Base-by-base conservation (phyloP, 257 asterid genomes). In the Linaria vulgaris region DNA sequence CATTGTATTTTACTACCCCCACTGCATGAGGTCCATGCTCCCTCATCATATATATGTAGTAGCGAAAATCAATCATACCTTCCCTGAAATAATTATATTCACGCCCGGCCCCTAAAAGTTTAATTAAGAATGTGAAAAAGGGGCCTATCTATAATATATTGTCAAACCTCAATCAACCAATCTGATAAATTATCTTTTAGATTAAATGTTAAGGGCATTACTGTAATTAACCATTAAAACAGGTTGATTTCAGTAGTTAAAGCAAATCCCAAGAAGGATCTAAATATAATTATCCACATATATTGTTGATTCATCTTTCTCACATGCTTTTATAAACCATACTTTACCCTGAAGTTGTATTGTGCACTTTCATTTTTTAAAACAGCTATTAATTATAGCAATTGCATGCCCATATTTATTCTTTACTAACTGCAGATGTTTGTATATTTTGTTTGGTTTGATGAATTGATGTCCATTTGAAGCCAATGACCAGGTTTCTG, bases 401-500 rank as follows among this genome's bases (percentile, higher is more conserved):
- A n/a, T n/a, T n/a, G n/a, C n/a, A n/a, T n/a, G 39, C 62, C 60
- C 65, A 59, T 67, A 21, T 10, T 59, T 59, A 20, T 30, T 55
- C 41, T 9, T 45, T 34, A 49, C 31, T 48, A 5, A 27, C 17
- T 21, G 12, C 2, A 54, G 21, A 54, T 6, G 12, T 27, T 38
- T 24, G 11, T 12, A 51, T 59, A 16, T 22, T 14, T 69, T 25
- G 27, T 19, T 17, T 63, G 10, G 14, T 56, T 56, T 38, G 13
- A 21, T 56, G n/a, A n/a, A n/a, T n/a, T n/a, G 14, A 30, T 39
- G n/a, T 41, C 61, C 61, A 56, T 15, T 56, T 55, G 62, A 37
- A 48, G 62, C 72, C 56, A 31, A 69, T 46, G 30, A 55, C 21
- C 60, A 45, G 48, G 61, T 61, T 30, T 23, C 41, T 61, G 23